Evolutionary conservation across 306 rosid species (phyloP), one percentile per base, ranked within the genome.

Genomic region (Cicer cuneatum): DNA sequence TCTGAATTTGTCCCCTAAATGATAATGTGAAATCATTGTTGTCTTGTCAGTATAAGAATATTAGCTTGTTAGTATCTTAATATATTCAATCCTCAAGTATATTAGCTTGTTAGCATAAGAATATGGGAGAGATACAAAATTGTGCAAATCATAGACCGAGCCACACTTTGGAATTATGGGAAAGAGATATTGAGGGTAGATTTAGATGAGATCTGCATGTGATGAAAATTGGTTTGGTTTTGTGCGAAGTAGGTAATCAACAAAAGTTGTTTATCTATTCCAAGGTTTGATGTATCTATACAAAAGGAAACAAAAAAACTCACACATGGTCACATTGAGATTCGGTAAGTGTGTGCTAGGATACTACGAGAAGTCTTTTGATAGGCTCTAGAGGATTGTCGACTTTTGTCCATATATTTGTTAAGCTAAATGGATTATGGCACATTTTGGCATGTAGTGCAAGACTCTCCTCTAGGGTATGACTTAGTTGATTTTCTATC

Each of bases 21-120:
- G 56, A 65, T 67, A 51, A 52, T 58, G 21, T 43, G 40, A 35
- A 82, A 77, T 59, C 33, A 64, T 66, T 66, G 29, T 29, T 72
- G 72, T 60, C 72, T 60, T 68, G 59, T 74, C 15, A 42, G 72
- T 64, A 21, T 66, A 33, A 48, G 45, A 68, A 29, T 46, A 43
- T 21, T 66, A 68, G n/a, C 71, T 58, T 48, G 45, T 74, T 52
- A 61, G 80, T 56, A 21, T 66, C 76, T 58, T 57, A 29, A 48
- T 8, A 29, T 15, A 24, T 67, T 74, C 67, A 41, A 67, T 12
- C 42, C 59, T 38, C 24, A 19, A 65, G 54, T 29, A 72, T 56
- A 47, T 74, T 70, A 13, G 58, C 56, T 14, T 66, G 41, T 14
- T 64, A 19, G 68, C 39, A 65, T 51, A 52, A 45, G 56, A 75